A percentile compares a stretch with the other conserved stretches of the same genome.
Evolutionary conservation across 2,329 filamentous ascomycete genomes (phyloP).

Genomic region (Stromatinia cepivora): DNA sequence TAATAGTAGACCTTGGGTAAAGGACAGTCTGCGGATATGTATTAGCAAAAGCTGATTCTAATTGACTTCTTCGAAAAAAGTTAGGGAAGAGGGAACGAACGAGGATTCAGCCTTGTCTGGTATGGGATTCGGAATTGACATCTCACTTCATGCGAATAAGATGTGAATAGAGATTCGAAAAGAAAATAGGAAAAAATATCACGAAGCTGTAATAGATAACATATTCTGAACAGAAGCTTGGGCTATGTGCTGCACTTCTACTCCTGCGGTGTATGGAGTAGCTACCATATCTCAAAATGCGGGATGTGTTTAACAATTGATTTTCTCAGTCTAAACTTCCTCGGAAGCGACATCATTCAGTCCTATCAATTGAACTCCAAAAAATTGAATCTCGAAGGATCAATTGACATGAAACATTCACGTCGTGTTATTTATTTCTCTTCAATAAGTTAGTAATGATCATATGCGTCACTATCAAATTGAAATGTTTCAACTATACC

Average conservation of each 20-base stretch:
- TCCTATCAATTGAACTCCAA: neutral
- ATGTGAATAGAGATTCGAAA: neutral
- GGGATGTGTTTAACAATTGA: conserved; percentile 2
- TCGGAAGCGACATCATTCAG: conserved; percentile 21
- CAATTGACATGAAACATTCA: too few relatives aligned
- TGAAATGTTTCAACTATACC: neutral
- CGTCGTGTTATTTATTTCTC: too few relatives aligned
- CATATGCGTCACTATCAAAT: neutral
- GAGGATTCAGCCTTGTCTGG: conserved; percentile 43
- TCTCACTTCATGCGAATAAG: neutral
- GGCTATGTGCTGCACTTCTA: neutral
- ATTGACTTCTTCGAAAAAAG: conserved; percentile 16
- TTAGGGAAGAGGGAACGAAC: conserved; percentile 39
- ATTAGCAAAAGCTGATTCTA: conserved; percentile 6
- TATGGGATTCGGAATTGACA: conserved; percentile 20
- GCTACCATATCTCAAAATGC: conserved; percentile 3
- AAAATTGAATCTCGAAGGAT: neutral
- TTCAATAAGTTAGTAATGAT: neutral
- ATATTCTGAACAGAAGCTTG: neutral
- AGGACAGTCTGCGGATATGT: conserved; percentile 65
- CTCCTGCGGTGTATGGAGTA: neutral
- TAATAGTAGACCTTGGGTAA: conserved; percentile 89
- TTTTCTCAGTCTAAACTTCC: conserved; percentile 5
- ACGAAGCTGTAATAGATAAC: neutral
- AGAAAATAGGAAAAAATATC: neutral